A percentile compares a stretch with the other conserved stretches of the same genome.
phyloP scores from a whole-genome alignment of 2,329 filamentous ascomycete species.

The Lecanosticta acicola region DNA sequence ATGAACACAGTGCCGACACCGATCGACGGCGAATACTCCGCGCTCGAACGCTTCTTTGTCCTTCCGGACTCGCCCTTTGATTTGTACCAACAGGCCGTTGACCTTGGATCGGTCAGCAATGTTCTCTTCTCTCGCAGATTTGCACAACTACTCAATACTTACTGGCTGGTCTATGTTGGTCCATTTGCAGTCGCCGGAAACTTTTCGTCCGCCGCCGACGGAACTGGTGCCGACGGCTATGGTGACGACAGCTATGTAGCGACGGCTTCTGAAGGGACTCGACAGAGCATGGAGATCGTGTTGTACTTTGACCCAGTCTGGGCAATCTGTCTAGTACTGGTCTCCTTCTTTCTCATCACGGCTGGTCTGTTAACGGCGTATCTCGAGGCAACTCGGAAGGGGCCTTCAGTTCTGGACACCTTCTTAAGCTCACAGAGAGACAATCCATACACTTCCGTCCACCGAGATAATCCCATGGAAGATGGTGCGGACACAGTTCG shows the following conservation, averaged over 20 bases:
- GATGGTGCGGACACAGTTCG: neutral
- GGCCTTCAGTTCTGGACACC: neutral
- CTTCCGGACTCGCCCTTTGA: neutral
- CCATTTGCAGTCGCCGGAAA: neutral
- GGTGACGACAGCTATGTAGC: neutral
- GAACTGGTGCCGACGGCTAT: neutral
- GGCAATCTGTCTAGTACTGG: neutral
- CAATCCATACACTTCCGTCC: neutral
- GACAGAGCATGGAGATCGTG: neutral
- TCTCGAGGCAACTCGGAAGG: neutral
- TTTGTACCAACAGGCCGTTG: neutral
- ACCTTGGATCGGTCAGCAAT: conserved; percentile 3
- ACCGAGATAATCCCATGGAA: neutral
- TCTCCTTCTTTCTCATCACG: neutral
- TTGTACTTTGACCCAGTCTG: neutral
- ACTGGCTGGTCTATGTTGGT: neutral
- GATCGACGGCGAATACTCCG: neutral
- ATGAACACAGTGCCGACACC: neutral
- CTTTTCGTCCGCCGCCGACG: too few relatives aligned
- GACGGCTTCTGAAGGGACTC: neutral
- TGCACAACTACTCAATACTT: conserved; percentile 1
- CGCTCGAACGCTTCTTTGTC: neutral
- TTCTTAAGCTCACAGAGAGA: neutral
- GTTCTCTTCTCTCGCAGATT: neutral
- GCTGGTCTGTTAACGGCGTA: neutral